These are phyloP conservation scores for Nicotiana benthamiana DNA, from an alignment of 257 asterid genomes.

Conservation along the genomic window DNA sequence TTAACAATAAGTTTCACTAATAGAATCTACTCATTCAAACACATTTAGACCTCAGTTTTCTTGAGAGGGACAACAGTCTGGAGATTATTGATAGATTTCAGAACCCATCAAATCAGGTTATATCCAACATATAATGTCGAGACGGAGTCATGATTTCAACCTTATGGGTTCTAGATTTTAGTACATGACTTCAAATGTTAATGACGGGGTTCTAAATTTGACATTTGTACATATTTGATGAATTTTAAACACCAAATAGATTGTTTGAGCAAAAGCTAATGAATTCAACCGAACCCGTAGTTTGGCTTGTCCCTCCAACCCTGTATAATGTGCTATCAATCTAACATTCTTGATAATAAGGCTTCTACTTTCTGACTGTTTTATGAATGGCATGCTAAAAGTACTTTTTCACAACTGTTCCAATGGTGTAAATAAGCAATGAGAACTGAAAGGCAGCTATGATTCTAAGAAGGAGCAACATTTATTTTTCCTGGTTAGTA, in stretches of 20 bases:
- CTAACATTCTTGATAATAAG: not conserved
- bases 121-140: not conserved
- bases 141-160: too few relatives aligned
- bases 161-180: too few relatives aligned
- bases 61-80: not conserved
- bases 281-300: too few relatives aligned
- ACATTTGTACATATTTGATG: too few relatives aligned
- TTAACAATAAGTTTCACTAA: not conserved
- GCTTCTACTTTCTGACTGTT: not conserved
- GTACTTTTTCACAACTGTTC: not conserved
- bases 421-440: not conserved
- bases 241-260: too few relatives aligned
- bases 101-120: not conserved
- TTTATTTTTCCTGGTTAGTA: not conserved
- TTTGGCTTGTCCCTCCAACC: too few relatives aligned
- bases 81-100: not conserved
- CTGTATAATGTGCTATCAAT: not conserved
- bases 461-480: not conserved
- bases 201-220: too few relatives aligned
- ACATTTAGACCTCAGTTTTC: not conserved
- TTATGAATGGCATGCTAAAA: not conserved
- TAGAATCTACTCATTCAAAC: not conserved
- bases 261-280: too few relatives aligned
- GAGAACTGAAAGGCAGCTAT: not conserved
- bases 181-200: too few relatives aligned